Base-by-base conservation (phyloP, 305 asterid species). In the Fraxinus dipetala region DNA sequence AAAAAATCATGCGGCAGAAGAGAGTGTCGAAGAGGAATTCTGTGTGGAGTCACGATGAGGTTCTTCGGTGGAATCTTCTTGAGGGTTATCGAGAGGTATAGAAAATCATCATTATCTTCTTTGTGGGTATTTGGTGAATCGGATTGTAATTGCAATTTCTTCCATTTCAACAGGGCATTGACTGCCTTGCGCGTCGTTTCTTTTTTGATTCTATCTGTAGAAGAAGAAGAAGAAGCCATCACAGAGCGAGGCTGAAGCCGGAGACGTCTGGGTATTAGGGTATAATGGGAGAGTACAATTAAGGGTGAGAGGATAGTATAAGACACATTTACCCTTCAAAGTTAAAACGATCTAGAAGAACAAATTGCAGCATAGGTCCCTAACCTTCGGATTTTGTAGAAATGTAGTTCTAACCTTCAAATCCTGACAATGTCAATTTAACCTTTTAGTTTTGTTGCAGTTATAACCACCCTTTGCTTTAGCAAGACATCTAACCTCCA, bases 141-240 rank as follows among this genome's bases (percentile, higher is more conserved):
- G 31, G 84, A 31, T 75, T 73, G 69, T 43, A 75, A 45, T 28
- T 72, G 85, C 51, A 86, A 87, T 61, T 83, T 81, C 86, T 86
- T 90, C 96, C 96, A 91, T 54, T 91, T 90, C 84, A 92, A 91
- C 72, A 93, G 97, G 10, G 97, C 93, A 5, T 86, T 90, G 9
- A 89, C 91, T 28, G 93, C 84, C 82, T 87, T 90, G 30, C 84
- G 85, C 8, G 89, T 89, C 10, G 74, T 11, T 0, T 84, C 87
- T 65, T 83, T 86, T 43, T 80, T 61, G 77, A 91, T 77, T 84
- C 80, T 80, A 8, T 80, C 86, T 72, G 63, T 76, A 7, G 67
- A 48, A 14, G 40, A 43, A 43, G 82, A 24, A 73, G 87, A 75
- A 16, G 85, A 84, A 28, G 76, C 92, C 93, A 88, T 87, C 28